Base-by-base conservation (phyloP, 305 asterid species). In the Fraxinus sp. region DNA sequence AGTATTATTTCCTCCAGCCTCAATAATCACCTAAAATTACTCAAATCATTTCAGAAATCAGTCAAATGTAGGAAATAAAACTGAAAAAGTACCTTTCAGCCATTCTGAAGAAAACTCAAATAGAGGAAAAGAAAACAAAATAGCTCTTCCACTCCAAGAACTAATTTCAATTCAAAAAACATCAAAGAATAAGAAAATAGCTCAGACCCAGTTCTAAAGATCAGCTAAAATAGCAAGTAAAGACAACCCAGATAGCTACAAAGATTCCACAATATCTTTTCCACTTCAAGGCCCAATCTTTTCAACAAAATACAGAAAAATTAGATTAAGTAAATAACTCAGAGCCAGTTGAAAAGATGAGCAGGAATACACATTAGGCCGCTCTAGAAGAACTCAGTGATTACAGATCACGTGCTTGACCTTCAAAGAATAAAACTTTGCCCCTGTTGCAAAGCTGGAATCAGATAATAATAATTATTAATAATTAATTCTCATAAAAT, bases 341-440 rank as follows among this genome's bases (percentile, higher is more conserved):
- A 84, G 46, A 81, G 86, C 88, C 85, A 87, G 73, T 16, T 36
- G 79, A 68, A 68, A 84, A 86, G 82, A 84, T 22, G 72, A 77
- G 81, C 66, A 24, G 77, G 83, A 83, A 26, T 80, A 78, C 62
- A 77, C 87, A 83, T 28, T 37, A 68, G 76, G 82, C 71, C 36
- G 24, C 80, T 81, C 59, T 26, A 28, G 81, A 84, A 46, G 71
- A 83, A 77, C 77, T 77, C 77, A 62, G 86, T 80, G 84, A 84
- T 77, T 81, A 66, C 86, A 87, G 90, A 89, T 87, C 90, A 86
- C 90, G 84, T 79, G 81, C 90, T 89, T 89, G 87, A 81, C 84
- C 85, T 86, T 83, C 86, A 83, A 30, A 70, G 52, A 85, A 80
- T 57, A 71, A 82, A 83, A 57, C 86, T 85, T 85, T 70, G 80